A percentile compares a stretch with the other conserved stretches of the same genome.
Evolutionary conservation across 2,329 filamentous ascomycete species (phyloP).

Genomic region (Apiospora saccharicola): DNA sequence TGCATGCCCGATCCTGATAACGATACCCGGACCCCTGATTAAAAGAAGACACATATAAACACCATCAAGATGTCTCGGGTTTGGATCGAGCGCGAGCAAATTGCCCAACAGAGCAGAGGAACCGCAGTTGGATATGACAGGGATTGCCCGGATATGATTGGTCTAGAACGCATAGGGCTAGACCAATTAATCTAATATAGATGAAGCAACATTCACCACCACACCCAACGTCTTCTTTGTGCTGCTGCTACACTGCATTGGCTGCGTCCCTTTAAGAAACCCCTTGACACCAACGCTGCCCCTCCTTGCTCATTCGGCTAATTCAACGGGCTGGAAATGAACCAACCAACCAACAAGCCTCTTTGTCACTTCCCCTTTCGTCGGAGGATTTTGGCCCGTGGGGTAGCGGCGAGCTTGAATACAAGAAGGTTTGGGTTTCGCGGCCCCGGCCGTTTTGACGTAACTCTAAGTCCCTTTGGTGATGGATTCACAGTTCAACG

Average conservation of each 20-base stretch:
- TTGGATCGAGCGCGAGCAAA: not conserved
- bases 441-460: not conserved
- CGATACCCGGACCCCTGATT: not conserved
- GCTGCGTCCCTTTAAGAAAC: not conserved
- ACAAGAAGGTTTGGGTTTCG: not conserved
- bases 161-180: not conserved
- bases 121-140: not conserved
- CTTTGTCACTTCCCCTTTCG: not conserved
- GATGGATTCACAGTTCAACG: not conserved
- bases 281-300: not conserved
- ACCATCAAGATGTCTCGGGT: not conserved
- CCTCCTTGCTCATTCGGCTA: not conserved
- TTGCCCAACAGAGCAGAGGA: not conserved
- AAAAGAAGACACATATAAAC: too few species aligned
- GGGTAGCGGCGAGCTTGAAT: not conserved
- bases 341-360: not conserved
- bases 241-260: not conserved
- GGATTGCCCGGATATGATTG: not conserved
- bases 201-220: not conserved
- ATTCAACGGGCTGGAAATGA: not conserved
- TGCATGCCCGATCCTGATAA: not conserved
- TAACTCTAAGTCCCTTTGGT: not conserved
- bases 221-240: not conserved
- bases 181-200: not conserved
- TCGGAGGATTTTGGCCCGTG: not conserved